Conservation (phyloP, 148 eudicot genomes). For the Persicaria maculosa region DNA sequence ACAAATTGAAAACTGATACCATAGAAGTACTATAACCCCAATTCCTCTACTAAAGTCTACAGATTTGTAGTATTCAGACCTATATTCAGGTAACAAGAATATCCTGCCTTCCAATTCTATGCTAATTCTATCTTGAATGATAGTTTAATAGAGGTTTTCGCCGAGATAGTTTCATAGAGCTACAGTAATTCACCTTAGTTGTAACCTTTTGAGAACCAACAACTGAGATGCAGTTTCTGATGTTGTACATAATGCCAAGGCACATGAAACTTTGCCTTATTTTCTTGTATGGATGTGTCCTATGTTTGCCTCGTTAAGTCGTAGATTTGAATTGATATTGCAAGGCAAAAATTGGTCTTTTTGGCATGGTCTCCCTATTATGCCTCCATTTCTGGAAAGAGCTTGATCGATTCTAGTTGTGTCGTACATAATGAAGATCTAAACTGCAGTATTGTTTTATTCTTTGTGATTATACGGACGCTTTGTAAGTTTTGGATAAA, state of each 20-base stretch:
- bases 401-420: background rate
- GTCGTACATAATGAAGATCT: background rate
- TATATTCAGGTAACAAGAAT: too few relatives aligned
- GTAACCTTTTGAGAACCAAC: background rate
- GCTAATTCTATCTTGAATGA: too few relatives aligned
- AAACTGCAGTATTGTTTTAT: background rate
- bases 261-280: background rate
- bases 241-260: too few relatives aligned
- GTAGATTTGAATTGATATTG: background rate
- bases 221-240: background rate
- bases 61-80: background rate
- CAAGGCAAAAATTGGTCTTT: background rate
- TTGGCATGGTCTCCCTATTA: background rate
- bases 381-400: background rate
- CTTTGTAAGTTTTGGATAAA: background rate
- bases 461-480: background rate
- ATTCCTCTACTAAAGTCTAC: background rate
- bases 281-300: background rate
- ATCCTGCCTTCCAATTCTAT: too few relatives aligned
- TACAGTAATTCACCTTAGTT: background rate
- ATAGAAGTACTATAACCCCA: background rate
- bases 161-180: background rate
- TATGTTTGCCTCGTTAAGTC: background rate
- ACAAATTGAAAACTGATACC: background rate
- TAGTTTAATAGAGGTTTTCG: too few relatives aligned